Conservation (phyloP, 345 rosid species). For the Camelina neglecta region DNA sequence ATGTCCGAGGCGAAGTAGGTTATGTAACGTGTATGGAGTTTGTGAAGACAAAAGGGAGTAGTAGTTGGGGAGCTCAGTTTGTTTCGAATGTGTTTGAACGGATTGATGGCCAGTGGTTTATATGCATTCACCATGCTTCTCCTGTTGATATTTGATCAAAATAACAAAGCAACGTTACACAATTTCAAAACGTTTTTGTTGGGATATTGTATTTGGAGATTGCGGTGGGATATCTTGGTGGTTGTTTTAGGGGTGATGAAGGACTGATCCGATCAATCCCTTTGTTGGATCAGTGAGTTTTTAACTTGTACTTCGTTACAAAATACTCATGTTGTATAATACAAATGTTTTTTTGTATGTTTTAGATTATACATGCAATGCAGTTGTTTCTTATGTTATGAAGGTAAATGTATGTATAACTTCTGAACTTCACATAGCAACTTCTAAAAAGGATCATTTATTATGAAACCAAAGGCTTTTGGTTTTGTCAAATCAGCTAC, state of each 20-base stretch:
- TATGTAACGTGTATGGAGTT: conserved; percentile 83
- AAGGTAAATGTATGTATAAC: background rate
- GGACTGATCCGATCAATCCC: too few relatives aligned
- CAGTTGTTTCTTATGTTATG: too few relatives aligned
- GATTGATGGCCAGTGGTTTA: conserved; percentile 74
- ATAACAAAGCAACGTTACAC: background rate
- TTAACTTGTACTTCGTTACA: background rate
- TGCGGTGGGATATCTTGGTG: background rate
- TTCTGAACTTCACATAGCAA: background rate
- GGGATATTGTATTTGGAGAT: background rate
- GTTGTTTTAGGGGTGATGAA: background rate
- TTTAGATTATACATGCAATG: too few relatives aligned
- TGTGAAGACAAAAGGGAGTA: conserved; percentile 83
- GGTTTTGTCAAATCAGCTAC: conserved; percentile 5
- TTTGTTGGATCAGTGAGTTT: too few relatives aligned
- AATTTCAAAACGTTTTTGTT: background rate
- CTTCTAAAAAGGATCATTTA: conserved; percentile 6
- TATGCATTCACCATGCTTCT: conserved; percentile 93
- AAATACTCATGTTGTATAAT: background rate
- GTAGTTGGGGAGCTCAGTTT: conserved; percentile 95
- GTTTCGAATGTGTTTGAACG: conserved; percentile 88
- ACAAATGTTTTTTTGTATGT: too few relatives aligned
- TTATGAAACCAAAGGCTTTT: background rate
- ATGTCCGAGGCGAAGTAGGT: conserved; percentile 78
- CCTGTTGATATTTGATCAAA: conserved; percentile 67